phyloP scores from a whole-genome alignment of 1,284 basidiomycete genomes.

The Neolentinus lepideus region DNA sequence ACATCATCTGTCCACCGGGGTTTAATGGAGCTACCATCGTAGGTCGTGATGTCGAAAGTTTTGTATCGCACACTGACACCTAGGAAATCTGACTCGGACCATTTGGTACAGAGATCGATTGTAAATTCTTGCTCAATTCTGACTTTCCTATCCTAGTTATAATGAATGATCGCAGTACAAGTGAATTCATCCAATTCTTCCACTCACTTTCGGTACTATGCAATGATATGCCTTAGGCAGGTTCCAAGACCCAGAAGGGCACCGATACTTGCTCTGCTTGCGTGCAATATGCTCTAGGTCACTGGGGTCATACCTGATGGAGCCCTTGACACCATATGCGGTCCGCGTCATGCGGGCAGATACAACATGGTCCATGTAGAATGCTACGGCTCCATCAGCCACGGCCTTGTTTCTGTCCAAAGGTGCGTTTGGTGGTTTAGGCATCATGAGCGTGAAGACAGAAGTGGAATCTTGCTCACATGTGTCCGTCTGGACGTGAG shows the following conservation, averaged over 20 bases:
- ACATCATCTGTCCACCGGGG: neutral
- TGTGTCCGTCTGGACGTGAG: slow-evolving; percentile 1
- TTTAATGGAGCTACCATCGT: neutral
- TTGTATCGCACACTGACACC: neutral
- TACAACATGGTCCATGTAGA: slow-evolving; percentile 39
- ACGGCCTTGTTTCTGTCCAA: slow-evolving; percentile 45
- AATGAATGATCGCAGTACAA: neutral
- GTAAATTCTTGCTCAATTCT: neutral
- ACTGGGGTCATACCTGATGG: neutral
- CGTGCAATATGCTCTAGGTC: neutral
- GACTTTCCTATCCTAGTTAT: neutral
- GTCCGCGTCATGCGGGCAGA: neutral
- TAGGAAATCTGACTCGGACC: neutral
- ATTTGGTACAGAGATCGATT: no score
- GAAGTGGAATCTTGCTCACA: no score
- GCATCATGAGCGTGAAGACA: no score
- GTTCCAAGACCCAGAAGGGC: neutral
- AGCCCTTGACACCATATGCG: neutral
- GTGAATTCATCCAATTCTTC: neutral
- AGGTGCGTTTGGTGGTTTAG: no score
- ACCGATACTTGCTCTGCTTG: neutral
- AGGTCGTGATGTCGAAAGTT: neutral
- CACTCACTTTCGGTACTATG: neutral
- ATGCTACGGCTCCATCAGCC: slow-evolving; percentile 47
- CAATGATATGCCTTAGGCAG: neutral